Base-by-base conservation (phyloP, 2,329 filamentous ascomycete species). In the Cercospora citrullina region DNA sequence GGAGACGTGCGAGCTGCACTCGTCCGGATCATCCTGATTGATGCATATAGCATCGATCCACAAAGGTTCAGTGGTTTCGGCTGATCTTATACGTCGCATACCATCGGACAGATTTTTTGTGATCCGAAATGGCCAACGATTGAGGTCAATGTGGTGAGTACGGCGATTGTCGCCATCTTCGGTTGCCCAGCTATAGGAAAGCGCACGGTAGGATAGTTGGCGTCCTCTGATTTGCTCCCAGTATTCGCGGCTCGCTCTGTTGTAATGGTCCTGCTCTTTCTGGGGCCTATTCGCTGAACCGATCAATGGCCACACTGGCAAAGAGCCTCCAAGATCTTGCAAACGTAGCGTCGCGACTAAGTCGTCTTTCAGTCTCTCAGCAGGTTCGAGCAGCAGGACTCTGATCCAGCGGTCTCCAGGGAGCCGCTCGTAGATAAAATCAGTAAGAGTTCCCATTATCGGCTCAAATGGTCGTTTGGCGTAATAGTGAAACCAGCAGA, bases 101-200 rank as follows among this genome's bases (percentile, higher is more conserved):
- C 36, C 36, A 4, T 39, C 36, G 6, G 36, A 3, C 36, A 39
- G 2, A 8, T 4, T n/a, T n/a, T n/a, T n/a, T 3, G 36, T 39
- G 36, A 39, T 39, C 2, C 8, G 8, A 2, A 0, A 4, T 1
- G 16, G 16, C 2, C 1, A 8, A 6, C 1, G 5, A n/a, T n/a
- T 4, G 6, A 39, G 2, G 2, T n/a, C 3, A 0, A 39, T 39
- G 16, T n/a, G 0, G 36, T 39, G 36, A n/a, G 36, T n/a, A 3
- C 36, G 6, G 3, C 36, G 3, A 1, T 39, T 3, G 36, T 39
- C 3, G 2, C 36, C 16, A 3, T 39, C 36, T n/a, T 39, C 36
- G 36, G 36, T n/a, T 39, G 36, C 36, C 36, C 36, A 39, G 36
- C 16, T 39, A 1, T 39, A 39, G 1, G 36, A 39, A 3, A 39